Evolutionary conservation across 78 protist species (phyloP).

Genomic region (Monocercomonoides exilis): DNA sequence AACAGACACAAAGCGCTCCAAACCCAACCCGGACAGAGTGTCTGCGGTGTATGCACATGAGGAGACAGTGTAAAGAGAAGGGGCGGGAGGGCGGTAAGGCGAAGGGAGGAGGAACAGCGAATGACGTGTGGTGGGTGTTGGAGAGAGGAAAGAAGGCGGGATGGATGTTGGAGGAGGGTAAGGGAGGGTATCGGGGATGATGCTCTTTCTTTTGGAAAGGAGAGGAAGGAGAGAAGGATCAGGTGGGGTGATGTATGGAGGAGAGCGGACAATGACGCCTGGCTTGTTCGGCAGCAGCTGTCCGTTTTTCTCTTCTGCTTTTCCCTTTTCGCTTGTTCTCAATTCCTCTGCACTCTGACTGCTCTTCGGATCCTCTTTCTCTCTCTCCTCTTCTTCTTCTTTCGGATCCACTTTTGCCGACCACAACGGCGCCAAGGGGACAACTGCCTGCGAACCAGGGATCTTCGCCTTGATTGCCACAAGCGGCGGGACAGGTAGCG

Average conservation of each 20-base stretch:
- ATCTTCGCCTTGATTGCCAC: not conserved
- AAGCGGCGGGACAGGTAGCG: not conserved
- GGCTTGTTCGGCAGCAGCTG: not conserved
- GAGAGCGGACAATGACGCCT: not conserved
- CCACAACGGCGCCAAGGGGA: not conserved
- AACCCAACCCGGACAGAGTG: not conserved
- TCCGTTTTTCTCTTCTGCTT: no score
- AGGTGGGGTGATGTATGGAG: not conserved
- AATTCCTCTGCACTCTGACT: not conserved
- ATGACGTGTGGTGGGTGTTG: not conserved
- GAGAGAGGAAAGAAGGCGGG: not conserved
- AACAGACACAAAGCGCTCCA: not conserved
- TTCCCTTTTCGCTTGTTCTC: not conserved
- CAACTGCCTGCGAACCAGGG: not conserved
- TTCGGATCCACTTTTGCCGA: not conserved
- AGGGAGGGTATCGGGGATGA: no score
- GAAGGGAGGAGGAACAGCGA: not conserved
- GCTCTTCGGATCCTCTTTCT: not conserved
- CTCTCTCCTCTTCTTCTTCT: not conserved
- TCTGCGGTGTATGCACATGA: conserved; percentile 1
- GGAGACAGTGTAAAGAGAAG: not conserved
- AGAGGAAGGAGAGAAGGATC: not conserved
- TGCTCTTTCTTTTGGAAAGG: no score
- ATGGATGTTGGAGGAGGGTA: not conserved
- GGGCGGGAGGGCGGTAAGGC: not conserved